Base-by-base conservation (phyloP, 768 basidiomycete genomes). In the Epithele typhae region DNA sequence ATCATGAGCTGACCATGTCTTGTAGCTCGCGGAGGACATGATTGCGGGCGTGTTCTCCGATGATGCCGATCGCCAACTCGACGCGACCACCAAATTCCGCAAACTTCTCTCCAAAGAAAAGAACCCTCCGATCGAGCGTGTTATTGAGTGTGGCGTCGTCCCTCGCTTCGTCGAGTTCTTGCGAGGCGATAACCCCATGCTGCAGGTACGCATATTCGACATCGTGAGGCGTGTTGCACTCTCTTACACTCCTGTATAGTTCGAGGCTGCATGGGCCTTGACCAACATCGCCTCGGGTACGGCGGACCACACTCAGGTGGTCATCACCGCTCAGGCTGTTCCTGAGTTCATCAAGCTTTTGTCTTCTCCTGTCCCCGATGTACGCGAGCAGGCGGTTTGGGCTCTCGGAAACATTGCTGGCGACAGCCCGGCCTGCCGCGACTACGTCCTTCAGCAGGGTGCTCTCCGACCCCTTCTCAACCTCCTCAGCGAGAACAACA, bases 381-480 rank as follows among this genome's bases (percentile, higher is more conserved):
- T 99, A 51, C 85, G 95, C 50, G 96, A 99, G 70, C 96, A 99
- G 70, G 96, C 96, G 21, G 96, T 99, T 21, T 99, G 95, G 96
- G 96, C 96, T 18, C 77, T 99, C 50, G 96, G 96, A 48, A 99
- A 99, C 71, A 98, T 99, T 54, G 96, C 96, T 43, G 96, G 96
- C 50, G 96, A 99, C 68, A 95, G 92, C 55, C 96, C 96, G 18
- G 83, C 88, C 63, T 99, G 96, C 77, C 74, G 96, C 60, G 96
- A 99, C 64, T 94, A 93, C 59, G 96, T 98, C 43, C 79, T 99
- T 41, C 84, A 91, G 61, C 82, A 90, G 62, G 93, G 93, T 50
- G 95, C 96, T 25, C 73, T 99, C 51, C 77, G 92, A 46, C 96
- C 96, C n/a, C 74, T 99, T 46, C 71, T 98, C 52, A 81, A 84